Conservation (phyloP, 495 filamentous ascomycete genomes). For the Penicillium diatomitis region DNA sequence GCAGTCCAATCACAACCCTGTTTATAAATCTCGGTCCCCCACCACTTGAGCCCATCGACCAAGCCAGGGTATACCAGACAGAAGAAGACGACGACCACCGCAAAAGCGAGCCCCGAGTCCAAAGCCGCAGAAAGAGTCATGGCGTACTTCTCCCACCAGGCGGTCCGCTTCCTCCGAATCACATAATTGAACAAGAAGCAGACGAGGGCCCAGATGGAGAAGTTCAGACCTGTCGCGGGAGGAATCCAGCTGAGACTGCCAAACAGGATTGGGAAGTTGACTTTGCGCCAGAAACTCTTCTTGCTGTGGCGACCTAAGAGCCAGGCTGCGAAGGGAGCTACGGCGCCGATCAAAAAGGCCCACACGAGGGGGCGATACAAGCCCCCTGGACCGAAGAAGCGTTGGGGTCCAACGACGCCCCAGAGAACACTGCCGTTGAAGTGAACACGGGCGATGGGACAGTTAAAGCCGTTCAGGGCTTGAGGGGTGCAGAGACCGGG, state of each 20-base stretch:
- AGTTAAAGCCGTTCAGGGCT: slow-evolving; percentile 78
- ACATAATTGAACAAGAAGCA: slow-evolving; percentile 76
- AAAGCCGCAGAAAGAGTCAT: slow-evolving; percentile 78
- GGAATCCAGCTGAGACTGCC: slow-evolving; percentile 59
- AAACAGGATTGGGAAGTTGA: slow-evolving; percentile 38
- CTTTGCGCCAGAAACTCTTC: slow-evolving; percentile 25
- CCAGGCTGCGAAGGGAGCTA: slow-evolving; percentile 62
- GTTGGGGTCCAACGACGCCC: slow-evolving; percentile 71
- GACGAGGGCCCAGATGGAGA: slow-evolving; percentile 42
- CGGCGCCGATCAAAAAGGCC: slow-evolving; percentile 67
- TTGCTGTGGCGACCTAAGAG: slow-evolving; percentile 47
- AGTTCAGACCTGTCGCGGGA: slow-evolving; percentile 45
- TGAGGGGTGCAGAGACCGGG: slow-evolving; percentile 66
- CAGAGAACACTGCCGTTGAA: slow-evolving; percentile 86
- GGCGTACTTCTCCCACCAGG: slow-evolving; percentile 85
- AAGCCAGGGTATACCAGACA: slow-evolving; percentile 29
- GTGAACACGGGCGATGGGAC: slow-evolving; percentile 78
- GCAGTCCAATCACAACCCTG: slow-evolving; percentile 25
- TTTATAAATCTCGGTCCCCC: slow-evolving; percentile 24
- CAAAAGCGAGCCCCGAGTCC: slow-evolving; percentile 72
- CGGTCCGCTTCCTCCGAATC: slow-evolving; percentile 52
- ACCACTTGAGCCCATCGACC: slow-evolving; percentile 20
- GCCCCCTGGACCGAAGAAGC: slow-evolving; percentile 62
- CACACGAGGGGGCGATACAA: slow-evolving; percentile 52
- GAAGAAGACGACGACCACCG: slow-evolving; percentile 75